Base-by-base conservation (phyloP, 208 protist genomes). In the Naegleria gruberi region DNA sequence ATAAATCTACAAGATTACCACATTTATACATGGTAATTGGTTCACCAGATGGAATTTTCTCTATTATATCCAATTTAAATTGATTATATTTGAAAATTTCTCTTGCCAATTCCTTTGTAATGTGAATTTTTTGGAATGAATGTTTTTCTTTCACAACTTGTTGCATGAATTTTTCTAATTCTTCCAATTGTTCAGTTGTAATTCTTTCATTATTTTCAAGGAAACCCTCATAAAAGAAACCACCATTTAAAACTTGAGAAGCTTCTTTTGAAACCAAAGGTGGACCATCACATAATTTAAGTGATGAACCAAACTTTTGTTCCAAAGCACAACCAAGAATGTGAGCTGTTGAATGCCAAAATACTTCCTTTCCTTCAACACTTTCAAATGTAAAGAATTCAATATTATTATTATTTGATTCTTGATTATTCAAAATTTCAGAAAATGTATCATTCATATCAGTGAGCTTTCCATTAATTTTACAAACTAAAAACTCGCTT, bases 331-430 rank as follows among this genome's bases (percentile, higher is more conserved):
- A 43, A 10, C 93, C 93, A 0, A 94, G 74, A 34, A 94, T 8
- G 42, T 94, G 93, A 19, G 93, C 89, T 87, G 90, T 83, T 10
- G 93, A 94, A 86, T 94, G 93, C 91, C 90, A 93, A 88, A 94
- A 94, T 10, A 93, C 83, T 41, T 93, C 57, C 26, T 85, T 74
- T 45, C 82, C 91, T 47, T 90, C 82, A 41, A 40, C 5, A 0
- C 8, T 6, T 43, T 37, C 41, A 45, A 86, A 86, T 47, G 82
- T 86, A 34, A 43, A 34, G 8, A 34, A 86, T 42, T 37, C 7
- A 51, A 86, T n/a, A 47, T 23, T 10, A 37, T 47, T 86, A 8
- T 37, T 37, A 6, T 19, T 19, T 37, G 19, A 7, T 37, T 30
- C 12, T 19, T 37, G 19, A 1, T 7, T 37, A 37, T 30, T n/a